Conservation (phyloP, 2,329 filamentous ascomycete genomes). For the Penicillium glabrum region DNA sequence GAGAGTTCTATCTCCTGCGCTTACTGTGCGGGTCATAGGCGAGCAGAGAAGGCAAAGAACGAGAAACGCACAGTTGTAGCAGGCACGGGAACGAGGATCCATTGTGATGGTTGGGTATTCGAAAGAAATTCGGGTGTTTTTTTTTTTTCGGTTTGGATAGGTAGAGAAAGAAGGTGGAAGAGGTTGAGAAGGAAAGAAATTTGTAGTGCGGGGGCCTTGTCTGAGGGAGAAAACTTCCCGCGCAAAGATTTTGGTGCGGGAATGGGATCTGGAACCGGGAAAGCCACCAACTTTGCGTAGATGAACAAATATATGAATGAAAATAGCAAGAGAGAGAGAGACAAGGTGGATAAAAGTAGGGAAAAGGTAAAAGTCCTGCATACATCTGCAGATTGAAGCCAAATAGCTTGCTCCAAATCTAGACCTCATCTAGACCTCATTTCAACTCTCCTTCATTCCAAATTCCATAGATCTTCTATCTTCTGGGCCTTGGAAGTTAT, state of each 20-base stretch:
- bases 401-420: background rate
- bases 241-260: background rate
- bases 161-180: conserved; percentile 6
- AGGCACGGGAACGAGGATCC: conserved; percentile 55
- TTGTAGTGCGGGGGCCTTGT: conserved; percentile 22
- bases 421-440: background rate
- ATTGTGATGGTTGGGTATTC: conserved; percentile 35
- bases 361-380: background rate
- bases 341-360: background rate
- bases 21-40: conserved; percentile 14
- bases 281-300: background rate
- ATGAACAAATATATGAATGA: background rate
- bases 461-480: background rate
- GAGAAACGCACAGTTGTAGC: conserved; percentile 58
- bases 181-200: conserved; percentile 16
- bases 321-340: background rate
- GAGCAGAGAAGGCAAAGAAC: conserved; percentile 6
- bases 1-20: background rate
- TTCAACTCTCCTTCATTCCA: background rate
- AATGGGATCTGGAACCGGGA: background rate
- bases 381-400: background rate
- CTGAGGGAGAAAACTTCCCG: conserved; percentile 18
- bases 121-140: conserved; percentile 1
- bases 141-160: conserved; percentile 1
- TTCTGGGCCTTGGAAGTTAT: background rate